phyloP scores from a whole-genome alignment of 179 eudicot species.

The Corrigiola litoralis region DNA sequence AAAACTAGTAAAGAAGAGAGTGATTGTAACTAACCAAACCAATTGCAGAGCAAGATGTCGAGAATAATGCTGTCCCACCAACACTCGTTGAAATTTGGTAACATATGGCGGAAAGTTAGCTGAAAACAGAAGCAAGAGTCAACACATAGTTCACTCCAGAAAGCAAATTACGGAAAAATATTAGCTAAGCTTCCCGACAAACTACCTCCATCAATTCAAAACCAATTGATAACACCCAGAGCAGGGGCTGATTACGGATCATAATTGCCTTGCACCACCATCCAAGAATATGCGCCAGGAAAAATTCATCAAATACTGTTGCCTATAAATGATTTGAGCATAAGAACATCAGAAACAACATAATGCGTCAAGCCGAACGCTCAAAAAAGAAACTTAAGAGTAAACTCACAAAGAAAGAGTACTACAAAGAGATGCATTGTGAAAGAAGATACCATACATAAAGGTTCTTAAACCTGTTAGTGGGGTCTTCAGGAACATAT shows the following conservation, averaged over 20 bases:
- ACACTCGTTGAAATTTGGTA: slow-evolving; percentile 97
- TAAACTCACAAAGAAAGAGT: background rate
- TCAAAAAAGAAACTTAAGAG: slow-evolving; percentile 5
- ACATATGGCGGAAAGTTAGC: slow-evolving; percentile 98
- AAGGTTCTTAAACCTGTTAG: slow-evolving; percentile 98
- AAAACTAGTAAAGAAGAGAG: background rate
- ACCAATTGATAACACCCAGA: slow-evolving; percentile 94
- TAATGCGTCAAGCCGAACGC: slow-evolving; percentile 1
- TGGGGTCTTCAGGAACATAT: slow-evolving; percentile 73
- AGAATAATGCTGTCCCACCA: slow-evolving; percentile 99
- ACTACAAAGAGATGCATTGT: slow-evolving; percentile 21
- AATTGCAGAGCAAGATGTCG: slow-evolving; percentile 93
- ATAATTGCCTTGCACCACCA: slow-evolving; percentile 99
- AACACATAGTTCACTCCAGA: slow-evolving; percentile 6
- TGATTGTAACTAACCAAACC: slow-evolving; percentile 68
- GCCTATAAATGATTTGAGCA: slow-evolving; percentile 45
- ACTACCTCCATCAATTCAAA: slow-evolving; percentile 96
- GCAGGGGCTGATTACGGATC: slow-evolving; percentile 98
- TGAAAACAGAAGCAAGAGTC: slow-evolving; percentile 35
- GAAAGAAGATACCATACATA: slow-evolving; percentile 92
- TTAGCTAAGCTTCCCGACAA: background rate
- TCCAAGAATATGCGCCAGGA: slow-evolving; percentile 88
- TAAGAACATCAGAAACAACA: slow-evolving; percentile 15
- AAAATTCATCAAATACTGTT: slow-evolving; percentile 93
- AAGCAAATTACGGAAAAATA: background rate